Percentiles rank a stretch among this genome's conserved stretches.
Conservation (phyloP, 768 basidiomycete genomes). For the Lyophyllum semitale region DNA sequence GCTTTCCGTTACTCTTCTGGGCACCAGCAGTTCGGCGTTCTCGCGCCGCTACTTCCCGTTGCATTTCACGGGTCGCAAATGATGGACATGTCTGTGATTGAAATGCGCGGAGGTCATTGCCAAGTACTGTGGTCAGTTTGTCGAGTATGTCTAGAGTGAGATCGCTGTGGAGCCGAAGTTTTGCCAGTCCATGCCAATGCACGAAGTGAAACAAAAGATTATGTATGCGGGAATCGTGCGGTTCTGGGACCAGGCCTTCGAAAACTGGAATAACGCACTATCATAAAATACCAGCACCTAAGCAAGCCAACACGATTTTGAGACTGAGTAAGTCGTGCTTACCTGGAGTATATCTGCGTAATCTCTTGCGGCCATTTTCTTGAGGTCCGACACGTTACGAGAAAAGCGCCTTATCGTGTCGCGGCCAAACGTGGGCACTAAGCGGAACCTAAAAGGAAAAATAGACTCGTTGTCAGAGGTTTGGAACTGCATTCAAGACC, state of each 20-base stretch:
- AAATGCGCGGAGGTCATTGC: conserved; percentile 25
- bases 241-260: conserved; percentile 6
- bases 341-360: conserved; percentile 35
- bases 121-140: conserved; percentile 17
- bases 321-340: no score
- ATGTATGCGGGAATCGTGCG: conserved; percentile 19
- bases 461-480: background rate
- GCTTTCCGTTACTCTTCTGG: background rate
- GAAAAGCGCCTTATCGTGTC: conserved; percentile 24
- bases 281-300: no score
- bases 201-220: conserved; percentile 26
- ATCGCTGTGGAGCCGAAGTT: conserved; percentile 6
- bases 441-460: no score
- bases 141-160: conserved; percentile 15
- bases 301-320: no score
- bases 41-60: background rate
- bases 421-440: conserved; percentile 14
- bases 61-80: background rate
- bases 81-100: background rate
- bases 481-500: background rate
- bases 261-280: conserved; percentile 13
- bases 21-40: no score
- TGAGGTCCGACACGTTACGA: conserved; percentile 21
- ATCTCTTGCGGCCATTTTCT: conserved; percentile 24
- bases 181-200: conserved; percentile 32